A percentile compares a stretch with the other conserved stretches of the same genome.
These are phyloP conservation scores for Quercus robur DNA, from an alignment of 306 rosid genomes.

Conservation along the genomic window DNA sequence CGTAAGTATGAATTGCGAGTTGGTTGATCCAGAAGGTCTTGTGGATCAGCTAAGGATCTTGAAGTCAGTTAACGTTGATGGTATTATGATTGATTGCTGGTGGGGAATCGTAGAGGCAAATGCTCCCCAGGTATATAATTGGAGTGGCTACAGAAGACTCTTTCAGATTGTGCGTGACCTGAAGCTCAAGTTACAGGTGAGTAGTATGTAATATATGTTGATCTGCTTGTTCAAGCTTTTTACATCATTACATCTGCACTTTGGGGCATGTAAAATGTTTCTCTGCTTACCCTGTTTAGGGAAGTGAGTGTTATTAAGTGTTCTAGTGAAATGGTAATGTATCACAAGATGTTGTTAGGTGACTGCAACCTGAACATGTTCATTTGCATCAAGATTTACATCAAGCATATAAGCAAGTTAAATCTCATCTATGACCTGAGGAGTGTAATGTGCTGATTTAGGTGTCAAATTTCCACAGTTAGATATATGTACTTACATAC, in stretches of 20 bases:
- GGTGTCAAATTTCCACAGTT: background rate
- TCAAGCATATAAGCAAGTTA: background rate
- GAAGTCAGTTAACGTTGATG: constrained; percentile 80
- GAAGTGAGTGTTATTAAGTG: background rate
- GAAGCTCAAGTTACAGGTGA: constrained; percentile 89
- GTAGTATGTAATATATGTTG: constrained; percentile 1
- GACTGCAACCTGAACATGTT: too few relatives aligned
- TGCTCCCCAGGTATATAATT: constrained; percentile 89
- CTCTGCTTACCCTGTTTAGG: background rate
- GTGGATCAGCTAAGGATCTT: constrained; percentile 79
- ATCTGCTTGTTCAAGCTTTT: background rate
- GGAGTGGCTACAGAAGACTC: constrained; percentile 95
- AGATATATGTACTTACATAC: background rate
- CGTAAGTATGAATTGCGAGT: constrained; percentile 82
- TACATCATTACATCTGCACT: constrained; percentile 22
- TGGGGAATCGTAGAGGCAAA: constrained; percentile 98
- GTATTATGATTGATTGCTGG: constrained; percentile 94
- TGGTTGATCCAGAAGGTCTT: constrained; percentile 84
- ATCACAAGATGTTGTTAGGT: too few relatives aligned
- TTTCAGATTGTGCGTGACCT: constrained; percentile 83
- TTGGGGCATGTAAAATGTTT: background rate
- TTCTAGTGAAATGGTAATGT: too few relatives aligned
- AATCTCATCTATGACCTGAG: background rate
- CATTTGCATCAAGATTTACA: background rate
- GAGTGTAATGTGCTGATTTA: background rate